phyloP scores from a whole-genome alignment of 2,329 filamentous ascomycete species.

The Colletotrichum magnum region DNA sequence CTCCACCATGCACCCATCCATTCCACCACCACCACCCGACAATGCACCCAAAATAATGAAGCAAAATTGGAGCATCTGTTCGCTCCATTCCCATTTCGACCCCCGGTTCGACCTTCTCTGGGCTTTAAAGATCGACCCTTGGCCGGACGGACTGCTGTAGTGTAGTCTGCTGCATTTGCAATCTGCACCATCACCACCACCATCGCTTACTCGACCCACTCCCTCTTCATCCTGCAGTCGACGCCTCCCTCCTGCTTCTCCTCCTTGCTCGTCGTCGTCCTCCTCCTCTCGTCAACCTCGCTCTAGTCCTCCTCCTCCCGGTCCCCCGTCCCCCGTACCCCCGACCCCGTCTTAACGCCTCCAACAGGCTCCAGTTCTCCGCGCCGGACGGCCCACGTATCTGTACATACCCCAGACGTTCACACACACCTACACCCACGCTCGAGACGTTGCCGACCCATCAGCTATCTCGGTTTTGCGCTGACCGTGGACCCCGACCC shows the following conservation, averaged over 20 bases:
- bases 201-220: constrained; percentile 33
- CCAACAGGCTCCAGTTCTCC: constrained; percentile 37
- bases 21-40: constrained; percentile 34
- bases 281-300: constrained; percentile 12
- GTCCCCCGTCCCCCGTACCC: constrained; percentile 9
- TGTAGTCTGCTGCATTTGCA: background rate
- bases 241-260: constrained; percentile 13
- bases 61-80: constrained; percentile 24
- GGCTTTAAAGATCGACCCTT: constrained; percentile 39
- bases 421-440: constrained; percentile 19
- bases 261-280: background rate
- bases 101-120: constrained; percentile 27
- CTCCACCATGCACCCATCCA: constrained; percentile 35
- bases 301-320: constrained; percentile 1
- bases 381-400: constrained; percentile 30
- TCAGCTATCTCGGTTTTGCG: constrained; percentile 30
- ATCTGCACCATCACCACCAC: constrained; percentile 17
- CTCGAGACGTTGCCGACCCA: constrained; percentile 27
- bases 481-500: constrained; percentile 32
- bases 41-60: constrained; percentile 30
- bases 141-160: constrained; percentile 19
- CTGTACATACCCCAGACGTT: constrained; percentile 38
- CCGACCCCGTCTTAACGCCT: constrained; percentile 2
- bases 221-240: constrained; percentile 35
- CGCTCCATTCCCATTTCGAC: constrained; percentile 31